These are phyloP conservation scores for Plicaturopsis crispa DNA, from an alignment of 768 basidiomycete species.

Conservation along the genomic window DNA sequence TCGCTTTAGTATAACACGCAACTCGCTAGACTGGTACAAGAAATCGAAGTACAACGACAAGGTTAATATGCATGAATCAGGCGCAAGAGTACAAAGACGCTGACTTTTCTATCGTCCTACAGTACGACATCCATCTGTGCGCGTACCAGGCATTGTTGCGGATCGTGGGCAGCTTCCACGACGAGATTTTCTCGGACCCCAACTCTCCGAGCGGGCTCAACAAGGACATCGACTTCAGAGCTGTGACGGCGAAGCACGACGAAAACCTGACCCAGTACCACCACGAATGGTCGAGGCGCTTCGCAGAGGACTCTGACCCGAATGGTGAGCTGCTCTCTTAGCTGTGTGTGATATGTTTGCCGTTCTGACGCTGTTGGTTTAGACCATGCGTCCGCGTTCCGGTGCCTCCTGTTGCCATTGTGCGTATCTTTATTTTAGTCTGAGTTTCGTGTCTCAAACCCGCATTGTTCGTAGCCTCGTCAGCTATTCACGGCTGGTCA, in stretches of 20 bases:
- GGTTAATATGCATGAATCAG: neutral
- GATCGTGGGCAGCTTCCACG: constrained; percentile 69
- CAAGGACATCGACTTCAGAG: constrained; percentile 64
- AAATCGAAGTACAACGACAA: constrained; percentile 53
- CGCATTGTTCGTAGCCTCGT: constrained; percentile 42
- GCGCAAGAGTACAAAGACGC: no score
- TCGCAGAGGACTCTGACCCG: constrained; percentile 51
- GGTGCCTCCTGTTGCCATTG: constrained; percentile 68
- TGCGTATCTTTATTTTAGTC: constrained; percentile 27
- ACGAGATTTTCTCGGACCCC: constrained; percentile 69
- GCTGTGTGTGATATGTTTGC: neutral
- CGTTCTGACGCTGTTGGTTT: constrained; percentile 1
- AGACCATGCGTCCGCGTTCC: constrained; percentile 57
- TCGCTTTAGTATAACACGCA: constrained; percentile 49
- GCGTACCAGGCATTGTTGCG: constrained; percentile 63
- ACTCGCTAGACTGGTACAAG: constrained; percentile 71
- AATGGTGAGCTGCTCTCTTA: constrained; percentile 30
- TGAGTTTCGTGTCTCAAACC: constrained; percentile 1
- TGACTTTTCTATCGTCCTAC: neutral
- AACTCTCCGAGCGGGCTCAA: constrained; percentile 62
- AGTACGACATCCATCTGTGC: constrained; percentile 75
- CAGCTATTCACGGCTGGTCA: constrained; percentile 72
- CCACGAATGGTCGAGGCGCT: constrained; percentile 60
- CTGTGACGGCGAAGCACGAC: constrained; percentile 56
- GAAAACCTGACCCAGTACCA: constrained; percentile 46